phyloP scores from a whole-genome alignment of 352 stramenopile species.

The Phytophthora tentaculata region DNA sequence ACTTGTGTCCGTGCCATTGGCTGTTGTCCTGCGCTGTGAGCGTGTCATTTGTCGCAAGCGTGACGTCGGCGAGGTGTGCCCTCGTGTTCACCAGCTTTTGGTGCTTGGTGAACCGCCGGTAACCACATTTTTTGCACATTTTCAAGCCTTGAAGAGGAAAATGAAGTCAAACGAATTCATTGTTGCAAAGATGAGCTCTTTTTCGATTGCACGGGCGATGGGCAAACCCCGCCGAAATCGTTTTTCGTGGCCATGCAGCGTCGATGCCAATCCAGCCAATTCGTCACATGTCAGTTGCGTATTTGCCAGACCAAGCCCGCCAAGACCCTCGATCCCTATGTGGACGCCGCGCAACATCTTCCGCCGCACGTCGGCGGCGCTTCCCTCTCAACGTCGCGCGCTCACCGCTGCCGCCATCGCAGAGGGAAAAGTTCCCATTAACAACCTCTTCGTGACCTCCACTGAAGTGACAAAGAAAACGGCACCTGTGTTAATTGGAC shows the following conservation, averaged over 20 bases:
- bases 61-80: conserved; percentile 13
- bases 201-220: conserved; percentile 5
- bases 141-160: conserved; percentile 21
- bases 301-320: conserved; percentile 15
- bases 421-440: conserved; percentile 54
- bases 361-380: conserved; percentile 16
- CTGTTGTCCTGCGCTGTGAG: not conserved
- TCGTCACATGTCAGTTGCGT: conserved; percentile 22
- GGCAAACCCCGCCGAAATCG: conserved; percentile 20
- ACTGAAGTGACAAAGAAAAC: conserved; percentile 68
- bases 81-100: conserved; percentile 18
- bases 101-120: conserved; percentile 28
- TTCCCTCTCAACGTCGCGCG: conserved; percentile 21
- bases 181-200: conserved; percentile 1
- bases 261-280: conserved; percentile 22
- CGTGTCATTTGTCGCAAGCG: conserved; percentile 22
- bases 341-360: conserved; percentile 28
- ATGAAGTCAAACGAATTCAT: conserved; percentile 15
- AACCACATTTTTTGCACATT: conserved; percentile 11
- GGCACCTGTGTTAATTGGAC: conserved; percentile 70
- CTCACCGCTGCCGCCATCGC: conserved; percentile 46
- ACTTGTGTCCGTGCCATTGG: conserved; percentile 15
- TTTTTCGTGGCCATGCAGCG: conserved; percentile 23
- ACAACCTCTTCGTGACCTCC: conserved; percentile 75
- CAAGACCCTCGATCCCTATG: conserved; percentile 19